Evolutionary conservation across 805 yeast species (phyloP), one percentile per base, ranked within the genome.

Genomic region (Yarrowia sp.): DNA sequence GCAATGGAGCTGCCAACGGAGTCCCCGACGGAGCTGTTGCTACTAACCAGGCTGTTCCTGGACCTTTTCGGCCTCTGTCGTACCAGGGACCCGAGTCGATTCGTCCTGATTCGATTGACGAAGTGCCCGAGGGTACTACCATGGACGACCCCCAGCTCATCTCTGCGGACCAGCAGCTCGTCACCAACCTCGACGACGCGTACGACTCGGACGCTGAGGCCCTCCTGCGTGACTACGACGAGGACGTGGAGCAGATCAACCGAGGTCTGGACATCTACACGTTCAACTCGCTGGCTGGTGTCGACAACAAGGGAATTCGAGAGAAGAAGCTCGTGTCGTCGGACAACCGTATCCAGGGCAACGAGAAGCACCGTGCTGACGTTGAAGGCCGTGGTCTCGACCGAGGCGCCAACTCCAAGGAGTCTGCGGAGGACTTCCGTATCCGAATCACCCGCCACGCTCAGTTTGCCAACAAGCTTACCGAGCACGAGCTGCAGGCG

Each of bases 211-310:
- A 29, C 13, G 61, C 53, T 16, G 49, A 41, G 49, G 36, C 13
- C 7, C 38, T 56, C 3, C 31, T 35, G 31, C 58, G 42, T 10
- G 58, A 51, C 31, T 33, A 51, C 16, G 58, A 51, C 18, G 58
- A 51, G 22, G 58, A 51, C 32, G 42, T 33, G 22, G 58, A 51
- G 14, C 58, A 51, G 7, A 33, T 51, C 42, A 51, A 33, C 32
- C 41, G 42, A 5, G 41, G 42, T 10, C 32, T 55, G 18, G 47
- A 39, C 21, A 39, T 55, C 31, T 55, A 72, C 58, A 68, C 96
- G 0, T 93, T 92, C 75, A 93, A 92, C 72, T 84, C 89, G 69
- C 80, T 96, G 68, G 96, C 97, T 0, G 97, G 97, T 27, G 87
- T 81, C 62, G 96, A 90, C 27, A 93, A 93, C 70, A 74, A 77